phyloP scores from a whole-genome alignment of 73 alveolate species.

The Symbiodinium pilosum region DNA sequence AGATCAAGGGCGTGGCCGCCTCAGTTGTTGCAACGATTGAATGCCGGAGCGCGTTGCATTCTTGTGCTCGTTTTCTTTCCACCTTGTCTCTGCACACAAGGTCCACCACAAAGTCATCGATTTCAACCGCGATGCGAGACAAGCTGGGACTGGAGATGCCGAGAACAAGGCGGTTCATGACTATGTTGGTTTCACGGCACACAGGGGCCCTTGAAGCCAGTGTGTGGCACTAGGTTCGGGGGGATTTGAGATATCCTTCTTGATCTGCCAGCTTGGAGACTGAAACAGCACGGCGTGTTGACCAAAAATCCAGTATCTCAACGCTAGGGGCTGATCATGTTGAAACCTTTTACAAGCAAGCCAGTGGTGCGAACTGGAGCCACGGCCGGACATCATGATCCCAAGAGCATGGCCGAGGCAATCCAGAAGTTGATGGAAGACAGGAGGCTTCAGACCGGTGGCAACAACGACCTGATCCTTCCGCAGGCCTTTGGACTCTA shows the following conservation, averaged over 20 bases:
- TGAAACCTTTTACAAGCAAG: too few relatives aligned
- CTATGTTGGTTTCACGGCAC: neutral
- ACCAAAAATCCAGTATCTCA: too few relatives aligned
- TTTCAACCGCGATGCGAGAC: slow-evolving; percentile 92
- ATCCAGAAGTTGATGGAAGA: slow-evolving; percentile 40
- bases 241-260: too few relatives aligned
- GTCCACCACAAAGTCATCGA: slow-evolving; percentile 94
- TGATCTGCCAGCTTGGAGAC: too few relatives aligned
- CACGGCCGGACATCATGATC: too few relatives aligned
- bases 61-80: neutral
- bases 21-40: neutral
- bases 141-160: slow-evolving; percentile 81
- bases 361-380: too few relatives aligned
- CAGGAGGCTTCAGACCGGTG: slow-evolving; percentile 38
- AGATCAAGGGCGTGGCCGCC: slow-evolving; percentile 70
- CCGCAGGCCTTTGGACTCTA: slow-evolving; percentile 34
- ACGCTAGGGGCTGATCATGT: too few relatives aligned
- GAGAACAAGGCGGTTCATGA: slow-evolving; percentile 59
- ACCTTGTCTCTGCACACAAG: neutral
- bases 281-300: too few relatives aligned
- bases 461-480: slow-evolving; percentile 65
- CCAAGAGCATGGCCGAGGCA: slow-evolving; percentile 47
- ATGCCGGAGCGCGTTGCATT: neutral
- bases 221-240: too few relatives aligned
- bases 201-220: too few relatives aligned